phyloP scores from a whole-genome alignment of 225 moss, liverwort and hornwort genomes.

The Ulota crispa region DNA sequence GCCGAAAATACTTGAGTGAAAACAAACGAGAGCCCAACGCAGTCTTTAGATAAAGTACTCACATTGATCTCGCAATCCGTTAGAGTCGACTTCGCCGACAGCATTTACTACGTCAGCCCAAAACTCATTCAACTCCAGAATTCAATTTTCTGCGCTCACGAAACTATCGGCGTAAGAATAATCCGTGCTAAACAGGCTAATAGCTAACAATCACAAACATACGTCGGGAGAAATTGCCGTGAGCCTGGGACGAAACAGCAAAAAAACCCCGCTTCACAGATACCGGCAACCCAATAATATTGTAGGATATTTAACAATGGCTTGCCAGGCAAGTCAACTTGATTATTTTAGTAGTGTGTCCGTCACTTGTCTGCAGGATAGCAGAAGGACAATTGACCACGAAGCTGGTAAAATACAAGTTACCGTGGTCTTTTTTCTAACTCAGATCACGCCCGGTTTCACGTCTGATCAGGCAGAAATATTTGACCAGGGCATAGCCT shows the following conservation, averaged over 20 bases:
- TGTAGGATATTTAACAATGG: neutral
- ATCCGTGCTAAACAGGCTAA: neutral
- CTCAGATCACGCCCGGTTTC: neutral
- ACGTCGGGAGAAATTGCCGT: neutral
- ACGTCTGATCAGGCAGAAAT: neutral
- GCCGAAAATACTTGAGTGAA: neutral
- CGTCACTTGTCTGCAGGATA: neutral
- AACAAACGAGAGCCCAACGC: conserved; percentile 13
- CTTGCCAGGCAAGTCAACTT: conserved; percentile 23
- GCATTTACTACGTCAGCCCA: conserved; percentile 15
- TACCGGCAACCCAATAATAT: neutral
- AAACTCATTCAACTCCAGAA: neutral
- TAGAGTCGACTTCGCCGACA: conserved; percentile 1
- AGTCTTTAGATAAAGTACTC: conserved; percentile 21
- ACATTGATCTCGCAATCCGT: conserved; percentile 24
- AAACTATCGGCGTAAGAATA: conserved; percentile 14
- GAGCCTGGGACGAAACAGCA: neutral
- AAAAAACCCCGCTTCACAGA: neutral
- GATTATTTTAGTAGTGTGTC: neutral
- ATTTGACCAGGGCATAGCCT: neutral
- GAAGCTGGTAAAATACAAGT: neutral
- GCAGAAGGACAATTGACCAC: too few relatives aligned
- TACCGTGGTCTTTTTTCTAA: neutral
- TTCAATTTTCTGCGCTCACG: neutral
- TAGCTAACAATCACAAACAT: neutral